Conservation (phyloP, 208 protist genomes). For the Entamoeba invadens region DNA sequence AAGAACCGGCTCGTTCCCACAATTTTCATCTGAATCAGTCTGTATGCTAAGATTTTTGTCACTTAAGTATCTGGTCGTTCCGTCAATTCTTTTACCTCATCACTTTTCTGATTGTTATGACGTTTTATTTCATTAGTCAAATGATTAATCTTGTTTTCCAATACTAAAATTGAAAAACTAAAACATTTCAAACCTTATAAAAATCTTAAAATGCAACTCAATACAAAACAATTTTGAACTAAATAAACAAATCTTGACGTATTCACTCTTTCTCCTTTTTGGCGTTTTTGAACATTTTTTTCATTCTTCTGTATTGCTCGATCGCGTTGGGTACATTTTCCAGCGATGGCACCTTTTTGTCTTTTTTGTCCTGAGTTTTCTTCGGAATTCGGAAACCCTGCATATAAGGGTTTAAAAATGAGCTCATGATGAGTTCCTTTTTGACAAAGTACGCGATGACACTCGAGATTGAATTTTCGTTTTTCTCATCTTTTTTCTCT, state of each 20-base stretch:
- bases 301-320: neutral
- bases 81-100: too few species aligned
- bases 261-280: neutral
- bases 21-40: too few species aligned
- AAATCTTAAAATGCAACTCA: too few species aligned
- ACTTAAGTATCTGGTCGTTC: too few species aligned
- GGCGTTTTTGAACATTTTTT: neutral
- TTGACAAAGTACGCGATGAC: neutral
- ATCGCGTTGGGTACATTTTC: neutral
- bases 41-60: too few species aligned
- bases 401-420: neutral
- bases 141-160: too few species aligned
- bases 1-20: too few species aligned
- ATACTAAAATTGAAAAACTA: too few species aligned
- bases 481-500: neutral
- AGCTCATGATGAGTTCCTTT: neutral
- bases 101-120: too few species aligned
- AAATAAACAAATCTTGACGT: neutral
- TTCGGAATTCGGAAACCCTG: neutral
- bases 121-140: too few species aligned
- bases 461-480: neutral
- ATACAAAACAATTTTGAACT: too few species aligned
- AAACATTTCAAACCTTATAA: too few species aligned
- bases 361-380: neutral
- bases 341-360: neutral